Conservation (phyloP, 2,329 filamentous ascomycete genomes). For the Aulographum hederae region DNA sequence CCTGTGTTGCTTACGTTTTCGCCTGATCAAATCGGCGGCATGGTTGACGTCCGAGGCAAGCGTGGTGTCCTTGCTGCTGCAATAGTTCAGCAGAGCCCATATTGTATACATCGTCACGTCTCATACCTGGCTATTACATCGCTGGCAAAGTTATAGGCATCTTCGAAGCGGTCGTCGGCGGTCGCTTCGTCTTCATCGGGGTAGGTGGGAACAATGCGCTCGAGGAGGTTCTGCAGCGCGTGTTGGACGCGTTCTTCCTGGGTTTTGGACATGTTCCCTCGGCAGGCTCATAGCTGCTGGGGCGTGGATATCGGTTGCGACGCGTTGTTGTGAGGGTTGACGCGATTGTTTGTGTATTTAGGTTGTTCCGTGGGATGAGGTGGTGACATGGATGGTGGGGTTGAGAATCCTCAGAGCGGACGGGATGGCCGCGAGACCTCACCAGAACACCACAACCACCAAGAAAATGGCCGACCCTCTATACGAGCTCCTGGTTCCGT, state of each 20-base stretch:
- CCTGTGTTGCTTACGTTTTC: constrained; percentile 32
- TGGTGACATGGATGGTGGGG: too few species aligned
- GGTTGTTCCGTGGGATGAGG: too few species aligned
- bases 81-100: background rate
- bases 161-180: constrained; percentile 50
- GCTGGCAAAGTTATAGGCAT: constrained; percentile 33
- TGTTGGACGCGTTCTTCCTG: constrained; percentile 47
- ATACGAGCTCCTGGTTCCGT: constrained; percentile 52
- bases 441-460: too few species aligned
- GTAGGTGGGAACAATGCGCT: constrained; percentile 50
- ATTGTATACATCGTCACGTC: background rate
- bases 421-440: too few species aligned
- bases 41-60: constrained; percentile 66
- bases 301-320: background rate
- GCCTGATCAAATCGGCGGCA: constrained; percentile 81
- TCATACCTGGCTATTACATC: constrained; percentile 22
- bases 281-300: background rate
- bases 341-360: too few species aligned
- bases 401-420: too few species aligned
- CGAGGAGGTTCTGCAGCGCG: constrained; percentile 62
- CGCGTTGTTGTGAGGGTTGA: too few species aligned
- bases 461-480: constrained; percentile 39
- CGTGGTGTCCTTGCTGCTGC: constrained; percentile 26
- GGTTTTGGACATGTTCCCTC: constrained; percentile 9
- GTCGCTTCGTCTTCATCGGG: constrained; percentile 48